phyloP scores from a whole-genome alignment of 2,329 filamentous ascomycete genomes.

The Colletotrichum trifolii region DNA sequence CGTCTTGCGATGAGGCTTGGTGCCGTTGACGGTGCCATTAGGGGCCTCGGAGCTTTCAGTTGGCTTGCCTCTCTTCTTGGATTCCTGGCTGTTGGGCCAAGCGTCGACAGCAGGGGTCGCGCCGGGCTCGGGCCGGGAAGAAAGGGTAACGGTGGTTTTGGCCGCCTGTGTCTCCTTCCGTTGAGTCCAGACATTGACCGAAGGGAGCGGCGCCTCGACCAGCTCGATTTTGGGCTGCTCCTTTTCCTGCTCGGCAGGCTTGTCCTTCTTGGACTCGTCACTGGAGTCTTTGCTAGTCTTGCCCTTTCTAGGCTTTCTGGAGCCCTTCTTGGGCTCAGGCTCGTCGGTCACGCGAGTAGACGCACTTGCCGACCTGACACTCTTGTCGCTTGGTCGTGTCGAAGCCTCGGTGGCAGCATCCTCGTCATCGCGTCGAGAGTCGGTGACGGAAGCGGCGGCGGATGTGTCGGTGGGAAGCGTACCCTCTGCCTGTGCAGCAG shows the following conservation, averaged over 20 bases:
- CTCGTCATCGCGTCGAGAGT: slow-evolving; percentile 52
- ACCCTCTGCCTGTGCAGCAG: slow-evolving; percentile 20
- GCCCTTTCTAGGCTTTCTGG: slow-evolving; percentile 61
- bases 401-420: slow-evolving; percentile 51
- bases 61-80: slow-evolving; percentile 51
- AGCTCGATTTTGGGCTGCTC: slow-evolving; percentile 72
- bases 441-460: slow-evolving; percentile 51
- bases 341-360: slow-evolving; percentile 76
- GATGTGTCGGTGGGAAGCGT: slow-evolving; percentile 42
- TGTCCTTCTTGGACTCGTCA: slow-evolving; percentile 61
- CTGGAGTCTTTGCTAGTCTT: slow-evolving; percentile 67
- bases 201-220: slow-evolving; percentile 82
- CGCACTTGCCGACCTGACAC: slow-evolving; percentile 70
- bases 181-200: slow-evolving; percentile 90
- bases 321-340: slow-evolving; percentile 68
- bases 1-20: slow-evolving; percentile 56
- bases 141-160: slow-evolving; percentile 55
- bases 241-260: slow-evolving; percentile 70
- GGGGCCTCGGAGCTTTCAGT: slow-evolving; percentile 37
- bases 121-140: slow-evolving; percentile 37
- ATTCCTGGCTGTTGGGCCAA: slow-evolving; percentile 57
- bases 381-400: slow-evolving; percentile 55
- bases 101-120: slow-evolving; percentile 32
- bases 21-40: slow-evolving; percentile 48
- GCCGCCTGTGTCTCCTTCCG: slow-evolving; percentile 74